Conservation (phyloP, 805 yeast genomes). For the Wickerhamiella nectarea region DNA sequence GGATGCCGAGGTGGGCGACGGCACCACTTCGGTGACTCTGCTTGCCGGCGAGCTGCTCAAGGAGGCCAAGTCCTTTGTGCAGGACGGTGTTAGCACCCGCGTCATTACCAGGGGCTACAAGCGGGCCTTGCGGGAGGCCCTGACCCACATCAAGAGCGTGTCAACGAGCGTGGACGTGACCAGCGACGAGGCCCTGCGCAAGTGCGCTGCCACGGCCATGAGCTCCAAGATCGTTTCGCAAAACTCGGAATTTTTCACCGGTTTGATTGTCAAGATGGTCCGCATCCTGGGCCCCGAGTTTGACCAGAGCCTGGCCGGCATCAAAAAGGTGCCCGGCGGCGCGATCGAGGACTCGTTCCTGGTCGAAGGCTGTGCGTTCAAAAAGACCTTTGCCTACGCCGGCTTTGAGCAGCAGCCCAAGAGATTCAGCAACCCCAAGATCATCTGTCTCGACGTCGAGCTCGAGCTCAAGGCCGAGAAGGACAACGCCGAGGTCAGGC, state of each 20-base stretch:
- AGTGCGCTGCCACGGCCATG: conserved; percentile 97
- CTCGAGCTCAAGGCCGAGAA: conserved; percentile 95
- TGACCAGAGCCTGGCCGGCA: conserved; percentile 83
- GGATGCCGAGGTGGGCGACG: conserved; percentile 98
- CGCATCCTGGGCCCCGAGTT: conserved; percentile 67
- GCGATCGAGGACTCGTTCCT: conserved; percentile 86
- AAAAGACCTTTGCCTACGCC: conserved; percentile 93
- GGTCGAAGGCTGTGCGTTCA: conserved; percentile 90
- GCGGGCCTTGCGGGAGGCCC: conserved; percentile 66
- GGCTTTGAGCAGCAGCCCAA: conserved; percentile 99
- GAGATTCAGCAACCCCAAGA: conserved; percentile 60
- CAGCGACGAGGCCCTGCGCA: conserved; percentile 47
- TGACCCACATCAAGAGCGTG: conserved; percentile 55
- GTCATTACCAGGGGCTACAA: conserved; percentile 78
- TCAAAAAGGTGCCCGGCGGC: conserved; percentile 92
- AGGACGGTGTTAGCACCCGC: conserved; percentile 91
- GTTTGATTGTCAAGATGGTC: conserved; percentile 95
- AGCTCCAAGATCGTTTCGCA: conserved; percentile 82
- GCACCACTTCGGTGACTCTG: conserved; percentile 93
- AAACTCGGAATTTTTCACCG: conserved; percentile 79
- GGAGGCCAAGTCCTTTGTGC: conserved; percentile 80
- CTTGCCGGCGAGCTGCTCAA: conserved; percentile 80
- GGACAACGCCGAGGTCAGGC: conserved; percentile 96
- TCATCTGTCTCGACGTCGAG: conserved; percentile 78
- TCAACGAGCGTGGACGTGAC: conserved; percentile 53